Base-by-base conservation (phyloP, 2,329 filamentous ascomycete genomes). In the Nannizzia gypsea region DNA sequence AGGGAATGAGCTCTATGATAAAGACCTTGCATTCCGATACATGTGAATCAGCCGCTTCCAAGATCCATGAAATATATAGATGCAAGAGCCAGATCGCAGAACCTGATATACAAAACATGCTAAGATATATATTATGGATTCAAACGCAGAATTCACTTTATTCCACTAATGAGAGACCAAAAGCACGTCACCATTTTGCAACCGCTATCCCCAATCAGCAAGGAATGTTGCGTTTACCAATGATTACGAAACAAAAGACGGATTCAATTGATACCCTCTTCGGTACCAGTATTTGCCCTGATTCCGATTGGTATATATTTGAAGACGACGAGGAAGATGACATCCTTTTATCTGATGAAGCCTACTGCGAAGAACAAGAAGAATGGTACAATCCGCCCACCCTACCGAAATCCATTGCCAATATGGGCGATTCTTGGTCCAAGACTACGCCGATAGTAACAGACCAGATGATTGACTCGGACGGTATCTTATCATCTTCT, bases 1-100 rank as follows among this genome's bases (percentile, higher is more conserved):
- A 71, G 62, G 70, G 72, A 4, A 62, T 75, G 26, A 61, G 64
- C 3, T 68, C 66, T 1, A 67, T 75, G 52, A 44, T 75, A 11
- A 63, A 66, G 13, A 63, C 59, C 15, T 65, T 65, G n/a, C 55
- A 60, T 0, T 65, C 66, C 8, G 36, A 57, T n/a, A 31, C 8
- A 0, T 48, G 67, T 1, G 63, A 62, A 55, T 48, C 61, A 17
- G 68, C 65, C 50, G 1, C 67, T 3, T 52, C 57, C 8, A 28
- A 22, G 2, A 57, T 67, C 5, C 57, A 63, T 6, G 20, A n/a
- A 11, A 59, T 24, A 24, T 55, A 50, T 6, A 26, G 20, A 9
- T 15, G 6, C 6, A 26, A 26, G 6, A 8, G 31, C 6, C 5
- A 0, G 26, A 24, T 1, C 34, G 24, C 11, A 20, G 24, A 26